Evolutionary conservation across 2,329 filamentous ascomycete genomes (phyloP).

Genomic region (Penicillium sp.): DNA sequence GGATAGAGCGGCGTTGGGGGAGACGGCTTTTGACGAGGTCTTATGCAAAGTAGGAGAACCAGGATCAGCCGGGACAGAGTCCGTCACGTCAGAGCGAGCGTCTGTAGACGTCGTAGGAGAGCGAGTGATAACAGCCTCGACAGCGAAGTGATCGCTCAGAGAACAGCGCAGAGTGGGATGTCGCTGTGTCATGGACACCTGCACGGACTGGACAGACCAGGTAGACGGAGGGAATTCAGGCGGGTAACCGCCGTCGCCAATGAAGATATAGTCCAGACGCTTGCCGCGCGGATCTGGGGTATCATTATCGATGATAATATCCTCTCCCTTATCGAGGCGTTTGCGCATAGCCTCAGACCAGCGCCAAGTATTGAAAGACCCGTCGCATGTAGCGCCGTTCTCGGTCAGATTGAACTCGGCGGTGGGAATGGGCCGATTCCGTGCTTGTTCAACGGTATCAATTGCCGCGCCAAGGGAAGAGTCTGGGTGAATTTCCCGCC

Average conservation of each 20-base stretch:
- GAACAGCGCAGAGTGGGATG: conserved; percentile 80
- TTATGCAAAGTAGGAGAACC: conserved; percentile 16
- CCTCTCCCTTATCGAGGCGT: conserved; percentile 60
- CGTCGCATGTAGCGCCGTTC: conserved; percentile 86
- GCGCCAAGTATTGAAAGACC: conserved; percentile 85
- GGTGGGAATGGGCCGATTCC: conserved; percentile 65
- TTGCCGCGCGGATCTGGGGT: conserved; percentile 72
- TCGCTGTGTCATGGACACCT: conserved; percentile 74
- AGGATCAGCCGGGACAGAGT: conserved; percentile 6
- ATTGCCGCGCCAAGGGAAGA: conserved; percentile 73
- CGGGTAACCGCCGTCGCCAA: conserved; percentile 52
- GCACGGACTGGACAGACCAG: conserved; percentile 68
- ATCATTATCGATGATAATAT: conserved; percentile 62
- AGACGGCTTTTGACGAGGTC: conserved; percentile 16
- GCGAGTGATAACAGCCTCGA: conserved; percentile 69
- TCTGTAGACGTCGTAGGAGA: conserved; percentile 15
- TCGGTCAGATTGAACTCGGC: conserved; percentile 72
- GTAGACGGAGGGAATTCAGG: conserved; percentile 33
- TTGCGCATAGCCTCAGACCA: conserved; percentile 73
- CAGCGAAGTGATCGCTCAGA: conserved; percentile 90
- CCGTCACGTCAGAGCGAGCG: conserved; percentile 2
- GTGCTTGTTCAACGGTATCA: conserved; percentile 62
- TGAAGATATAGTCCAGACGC: conserved; percentile 91
- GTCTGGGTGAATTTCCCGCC: conserved; percentile 78
- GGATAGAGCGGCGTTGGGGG: conserved; percentile 37